Conservation (phyloP, 169 alveolate genomes). For the Cryptosporidium baileyi region DNA sequence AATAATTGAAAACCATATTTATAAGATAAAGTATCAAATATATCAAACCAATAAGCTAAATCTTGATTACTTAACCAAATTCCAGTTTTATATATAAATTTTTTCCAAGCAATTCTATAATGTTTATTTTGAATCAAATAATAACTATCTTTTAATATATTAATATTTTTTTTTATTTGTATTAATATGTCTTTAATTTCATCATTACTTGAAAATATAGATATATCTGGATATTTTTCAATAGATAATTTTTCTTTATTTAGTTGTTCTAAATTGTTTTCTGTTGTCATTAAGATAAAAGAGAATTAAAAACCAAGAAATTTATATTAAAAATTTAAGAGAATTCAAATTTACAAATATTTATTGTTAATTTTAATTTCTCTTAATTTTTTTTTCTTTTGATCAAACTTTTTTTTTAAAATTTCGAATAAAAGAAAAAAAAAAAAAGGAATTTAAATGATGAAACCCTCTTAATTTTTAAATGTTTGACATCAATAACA, state of each 20-base stretch:
- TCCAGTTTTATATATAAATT: background rate
- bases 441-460: no score
- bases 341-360: no score
- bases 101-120: conserved; percentile 16
- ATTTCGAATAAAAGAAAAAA: no score
- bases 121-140: background rate
- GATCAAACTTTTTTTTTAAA: no score
- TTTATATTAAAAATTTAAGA: background rate
- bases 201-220: background rate
- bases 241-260: background rate
- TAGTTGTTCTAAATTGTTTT: no score
- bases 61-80: conserved; percentile 2
- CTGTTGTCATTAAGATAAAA: no score
- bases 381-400: no score
- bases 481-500: no score
- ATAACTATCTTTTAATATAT: background rate
- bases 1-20: background rate
- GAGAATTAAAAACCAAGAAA: no score
- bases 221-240: background rate
- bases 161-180: background rate
- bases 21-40: background rate
- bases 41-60: background rate
- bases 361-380: no score
- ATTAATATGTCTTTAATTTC: background rate
- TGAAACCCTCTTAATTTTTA: no score